Base-by-base conservation (phyloP, 164 flowering plant species). In the Aristolochia californica region DNA sequence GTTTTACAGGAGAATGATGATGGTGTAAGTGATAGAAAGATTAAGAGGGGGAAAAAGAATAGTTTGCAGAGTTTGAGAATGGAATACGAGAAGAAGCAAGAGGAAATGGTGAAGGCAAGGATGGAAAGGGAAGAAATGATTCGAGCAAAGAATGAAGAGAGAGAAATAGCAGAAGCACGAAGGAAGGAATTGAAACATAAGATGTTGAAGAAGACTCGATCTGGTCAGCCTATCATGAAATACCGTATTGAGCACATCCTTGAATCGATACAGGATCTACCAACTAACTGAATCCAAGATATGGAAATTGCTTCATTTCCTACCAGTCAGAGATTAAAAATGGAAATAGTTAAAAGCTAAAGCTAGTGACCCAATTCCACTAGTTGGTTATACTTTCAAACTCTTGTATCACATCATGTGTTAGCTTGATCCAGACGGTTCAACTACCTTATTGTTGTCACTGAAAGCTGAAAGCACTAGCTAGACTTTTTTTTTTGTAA, bases 221-320 rank as follows among this genome's bases (percentile, higher is more conserved):
- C 66, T 25, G 94, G 97, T 44, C 97, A 93, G 72, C 98, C 98
- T 25, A 78, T 91, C 18, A 88, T 93, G 99, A 93, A 83, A 67
- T 85, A 85, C 80, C 77, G 95, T 72, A 80, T 89, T 43, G 88
- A 85, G 70, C 83, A 84, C 64, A 74, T 88, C 23, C 60, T 88
- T 63, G 75, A 88, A 62, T 68, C 73, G 20, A 64, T 91, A 55
- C 79, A 83, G 64, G 72, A 28, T 72, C 83, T 53, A 34, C 38
- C 18, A 56, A 43, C 24, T 72, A 75, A 34, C 40, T 34, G 40
- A 12, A 5, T 34, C 40, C 40, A 34, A 34, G 40, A 34, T 34
- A 34, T 34, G 40, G 10, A 34, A 34, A 34, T n/a, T 34, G 40
- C 40, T 34, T 34, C 9, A 34, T 34, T 3, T 34, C 5, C 10